Conservation (phyloP, 225 moss, liverwort and hornwort species). For the Polytrichum formosum region DNA sequence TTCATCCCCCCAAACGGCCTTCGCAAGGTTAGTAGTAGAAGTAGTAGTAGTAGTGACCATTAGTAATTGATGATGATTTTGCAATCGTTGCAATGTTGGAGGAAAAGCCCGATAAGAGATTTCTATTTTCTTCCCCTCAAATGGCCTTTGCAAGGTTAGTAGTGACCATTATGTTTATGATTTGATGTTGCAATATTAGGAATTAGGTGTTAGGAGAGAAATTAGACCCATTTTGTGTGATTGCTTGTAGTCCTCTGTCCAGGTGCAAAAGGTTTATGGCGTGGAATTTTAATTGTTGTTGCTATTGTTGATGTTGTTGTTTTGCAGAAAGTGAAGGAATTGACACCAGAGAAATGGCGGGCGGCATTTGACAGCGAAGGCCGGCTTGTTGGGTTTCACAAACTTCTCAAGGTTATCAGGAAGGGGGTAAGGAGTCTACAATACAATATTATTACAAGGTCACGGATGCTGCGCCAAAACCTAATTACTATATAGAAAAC, state of each 20-base stretch:
- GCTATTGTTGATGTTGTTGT: constrained; percentile 4
- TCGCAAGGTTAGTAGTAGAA: constrained; percentile 24
- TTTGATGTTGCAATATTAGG: no score
- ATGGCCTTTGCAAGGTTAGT: no score
- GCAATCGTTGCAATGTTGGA: no score
- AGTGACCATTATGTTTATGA: no score
- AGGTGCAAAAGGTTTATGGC: not conserved
- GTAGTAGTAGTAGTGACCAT: not conserved
- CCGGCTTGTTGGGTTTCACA: constrained; percentile 79
- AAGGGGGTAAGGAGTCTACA: constrained; percentile 49
- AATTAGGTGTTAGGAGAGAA: no score
- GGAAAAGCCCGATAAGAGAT: no score
- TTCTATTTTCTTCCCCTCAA: no score
- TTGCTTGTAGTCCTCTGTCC: not conserved
- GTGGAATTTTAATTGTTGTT: no score
- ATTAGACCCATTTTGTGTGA: not conserved
- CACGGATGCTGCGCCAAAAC: no score
- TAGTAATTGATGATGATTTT: not conserved
- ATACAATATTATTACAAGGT: no score
- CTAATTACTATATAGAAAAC: no score
- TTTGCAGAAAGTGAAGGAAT: constrained; percentile 55
- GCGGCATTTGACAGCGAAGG: constrained; percentile 83
- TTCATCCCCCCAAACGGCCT: constrained; percentile 37
- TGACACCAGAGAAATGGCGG: constrained; percentile 79
- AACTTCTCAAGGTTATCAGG: constrained; percentile 67